Base-by-base conservation (phyloP, 1,284 basidiomycete genomes). In the Cryptococcus sp. region DNA sequence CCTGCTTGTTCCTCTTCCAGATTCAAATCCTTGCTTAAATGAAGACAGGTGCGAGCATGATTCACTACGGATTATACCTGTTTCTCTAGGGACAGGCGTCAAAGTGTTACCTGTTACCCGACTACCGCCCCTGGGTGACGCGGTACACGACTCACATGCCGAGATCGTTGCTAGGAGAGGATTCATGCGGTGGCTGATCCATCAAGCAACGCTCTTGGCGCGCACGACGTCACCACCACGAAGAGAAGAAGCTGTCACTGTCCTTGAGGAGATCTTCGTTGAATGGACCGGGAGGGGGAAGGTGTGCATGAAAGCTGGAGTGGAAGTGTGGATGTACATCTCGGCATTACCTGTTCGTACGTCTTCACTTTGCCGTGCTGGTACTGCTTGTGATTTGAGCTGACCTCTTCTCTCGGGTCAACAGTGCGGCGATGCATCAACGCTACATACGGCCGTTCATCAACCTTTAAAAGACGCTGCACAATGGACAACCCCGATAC, bases 391-490 rank as follows among this genome's bases (percentile, higher is more conserved):
- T 37, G 8, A 2, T 19, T 5, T 15, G 37, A 13, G 48, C 41
- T 29, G 40, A 29, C 38, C 26, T 23, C 1, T 13, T 11, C 29
- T 45, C 26, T 26, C 49, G 44, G 47, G 22, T 50, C 53, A 26
- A 57, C 63, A 93, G 92, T 76, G 92, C 69, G 93, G 93, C 6
- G 93, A 96, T 67, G 90, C 91, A 1, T 96, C 93, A 5, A 94
- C 84, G 67, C 82, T 88, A 3, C 84, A 86, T 62, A 83, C 94
- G 4, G 86, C 91, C 3, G 79, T 84, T 0, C 78, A 81, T 34
- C 91, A 93, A 75, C 86, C 89, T 61, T 80, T 81, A 34, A 80
- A 81, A 26, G 87, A 87, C 80, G 88, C 91, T 1, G 47, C 51
- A 5, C 53, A 62, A 48, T 62, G 60, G 20, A 8, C 29, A 55